Conservation (phyloP, 345 rosid genomes). For the Atalantia buxifolia region DNA sequence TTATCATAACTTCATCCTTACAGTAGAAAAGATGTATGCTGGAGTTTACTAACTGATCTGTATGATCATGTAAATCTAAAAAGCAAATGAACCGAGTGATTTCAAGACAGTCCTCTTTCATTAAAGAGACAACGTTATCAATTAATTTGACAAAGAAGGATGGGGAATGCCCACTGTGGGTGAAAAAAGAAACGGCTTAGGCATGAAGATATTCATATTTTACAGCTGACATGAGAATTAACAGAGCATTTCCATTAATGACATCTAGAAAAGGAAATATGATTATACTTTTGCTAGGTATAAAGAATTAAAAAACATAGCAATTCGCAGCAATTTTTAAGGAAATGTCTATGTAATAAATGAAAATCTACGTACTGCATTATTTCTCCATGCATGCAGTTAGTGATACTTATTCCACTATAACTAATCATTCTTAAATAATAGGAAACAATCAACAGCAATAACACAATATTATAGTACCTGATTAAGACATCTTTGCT, state of each 20-base stretch:
- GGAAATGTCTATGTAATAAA: background rate
- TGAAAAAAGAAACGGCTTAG: background rate
- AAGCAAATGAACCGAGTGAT: background rate
- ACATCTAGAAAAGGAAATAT: background rate
- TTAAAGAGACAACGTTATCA: background rate
- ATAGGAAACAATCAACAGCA: background rate
- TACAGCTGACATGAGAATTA: background rate
- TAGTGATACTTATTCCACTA: background rate
- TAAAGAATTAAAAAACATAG: background rate
- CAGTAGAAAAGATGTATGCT: background rate
- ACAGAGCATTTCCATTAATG: background rate
- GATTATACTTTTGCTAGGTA: background rate
- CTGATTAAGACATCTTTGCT: slow-evolving; percentile 69
- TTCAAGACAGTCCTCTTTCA: background rate
- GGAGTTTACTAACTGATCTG: background rate
- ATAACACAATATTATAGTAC: slow-evolving; percentile 28
- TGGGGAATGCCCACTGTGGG: background rate
- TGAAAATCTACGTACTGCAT: background rate
- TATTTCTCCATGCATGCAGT: background rate
- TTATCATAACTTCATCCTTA: background rate
- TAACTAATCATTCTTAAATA: background rate
- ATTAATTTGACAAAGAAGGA: background rate
- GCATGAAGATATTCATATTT: background rate
- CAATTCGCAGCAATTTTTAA: background rate
- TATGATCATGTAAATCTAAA: background rate